Evolutionary conservation across 2,329 filamentous ascomycete species (phyloP).

Genomic region (Dothiorella sarmentorum): DNA sequence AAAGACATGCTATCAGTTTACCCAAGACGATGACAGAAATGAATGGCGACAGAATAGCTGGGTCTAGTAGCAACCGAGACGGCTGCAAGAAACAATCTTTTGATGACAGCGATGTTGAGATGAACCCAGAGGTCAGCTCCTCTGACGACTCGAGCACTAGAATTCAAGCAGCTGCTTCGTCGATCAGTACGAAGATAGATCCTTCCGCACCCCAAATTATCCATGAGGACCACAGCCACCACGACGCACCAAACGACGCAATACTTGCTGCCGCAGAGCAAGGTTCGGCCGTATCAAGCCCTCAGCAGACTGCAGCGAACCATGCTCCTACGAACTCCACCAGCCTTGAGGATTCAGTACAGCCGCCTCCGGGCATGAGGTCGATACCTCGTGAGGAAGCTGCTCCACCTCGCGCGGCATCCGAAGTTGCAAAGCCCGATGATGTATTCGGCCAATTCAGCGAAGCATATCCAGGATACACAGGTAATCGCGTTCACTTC

Average conservation of each 20-base stretch:
- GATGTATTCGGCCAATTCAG: not conserved
- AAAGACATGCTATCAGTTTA: not conserved
- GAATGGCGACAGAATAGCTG: too few species aligned
- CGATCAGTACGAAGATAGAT: too few species aligned
- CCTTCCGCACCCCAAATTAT: not conserved
- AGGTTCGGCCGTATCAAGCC: not conserved
- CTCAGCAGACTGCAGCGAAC: not conserved
- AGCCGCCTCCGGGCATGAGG: not conserved
- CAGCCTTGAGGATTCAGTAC: not conserved
- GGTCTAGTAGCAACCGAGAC: too few species aligned
- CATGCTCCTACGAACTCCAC: not conserved
- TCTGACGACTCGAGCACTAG: not conserved
- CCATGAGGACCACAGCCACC: not conserved
- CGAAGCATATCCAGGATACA: conserved; percentile 34
- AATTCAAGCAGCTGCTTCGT: not conserved
- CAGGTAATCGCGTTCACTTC: conserved; percentile 32
- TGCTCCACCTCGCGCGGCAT: not conserved
- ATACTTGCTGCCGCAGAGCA: not conserved
- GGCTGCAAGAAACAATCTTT: not conserved
- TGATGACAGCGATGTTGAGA: not conserved
- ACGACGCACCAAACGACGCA: not conserved
- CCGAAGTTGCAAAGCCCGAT: not conserved
- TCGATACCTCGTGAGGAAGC: not conserved
- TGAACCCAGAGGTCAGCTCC: not conserved
- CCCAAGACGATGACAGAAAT: too few species aligned